phyloP scores from a whole-genome alignment of 1,284 basidiomycete genomes.

The Austroboletus novae-zelandiae region DNA sequence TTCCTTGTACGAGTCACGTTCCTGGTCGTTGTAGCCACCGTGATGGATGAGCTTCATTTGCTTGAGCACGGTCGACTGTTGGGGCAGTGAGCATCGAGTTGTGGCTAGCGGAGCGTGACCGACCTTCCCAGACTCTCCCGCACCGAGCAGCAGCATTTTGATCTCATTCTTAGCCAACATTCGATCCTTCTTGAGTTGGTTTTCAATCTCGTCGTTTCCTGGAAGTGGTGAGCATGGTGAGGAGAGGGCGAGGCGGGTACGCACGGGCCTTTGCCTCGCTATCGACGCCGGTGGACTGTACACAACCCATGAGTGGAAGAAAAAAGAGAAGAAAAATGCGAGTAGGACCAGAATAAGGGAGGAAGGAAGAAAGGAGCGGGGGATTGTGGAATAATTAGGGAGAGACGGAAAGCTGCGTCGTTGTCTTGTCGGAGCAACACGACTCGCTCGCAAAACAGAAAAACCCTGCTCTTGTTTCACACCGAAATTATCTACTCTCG shows the following conservation, averaged over 20 bases:
- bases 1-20: slow-evolving; percentile 95
- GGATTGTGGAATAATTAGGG: slow-evolving; percentile 25
- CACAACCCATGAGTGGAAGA: slow-evolving; percentile 61
- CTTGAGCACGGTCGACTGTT: slow-evolving; percentile 87
- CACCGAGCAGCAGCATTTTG: slow-evolving; percentile 89
- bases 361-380: slow-evolving; percentile 23
- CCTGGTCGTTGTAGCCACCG: slow-evolving; percentile 86
- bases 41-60: slow-evolving; percentile 97
- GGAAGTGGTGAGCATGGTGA: not conserved
- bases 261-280: slow-evolving; percentile 80
- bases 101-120: slow-evolving; percentile 11
- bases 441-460: slow-evolving; percentile 10
- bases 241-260: slow-evolving; percentile 33
- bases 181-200: slow-evolving; percentile 89
- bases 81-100: not conserved
- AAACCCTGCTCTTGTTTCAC: slow-evolving; percentile 15
- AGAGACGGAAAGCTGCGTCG: slow-evolving; percentile 16
- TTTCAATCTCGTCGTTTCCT: slow-evolving; percentile 96
- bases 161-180: slow-evolving; percentile 94
- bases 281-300: slow-evolving; percentile 67
- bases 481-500: slow-evolving; percentile 5
- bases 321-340: slow-evolving; percentile 7
- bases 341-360: not conserved
- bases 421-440: not conserved
- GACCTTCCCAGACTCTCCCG: slow-evolving; percentile 91